Percentiles rank a stretch among this genome's conserved stretches.
These are phyloP conservation scores for Eleusine coracana DNA, from an alignment of 176 grass and related monocot genomes.

Conservation along the genomic window DNA sequence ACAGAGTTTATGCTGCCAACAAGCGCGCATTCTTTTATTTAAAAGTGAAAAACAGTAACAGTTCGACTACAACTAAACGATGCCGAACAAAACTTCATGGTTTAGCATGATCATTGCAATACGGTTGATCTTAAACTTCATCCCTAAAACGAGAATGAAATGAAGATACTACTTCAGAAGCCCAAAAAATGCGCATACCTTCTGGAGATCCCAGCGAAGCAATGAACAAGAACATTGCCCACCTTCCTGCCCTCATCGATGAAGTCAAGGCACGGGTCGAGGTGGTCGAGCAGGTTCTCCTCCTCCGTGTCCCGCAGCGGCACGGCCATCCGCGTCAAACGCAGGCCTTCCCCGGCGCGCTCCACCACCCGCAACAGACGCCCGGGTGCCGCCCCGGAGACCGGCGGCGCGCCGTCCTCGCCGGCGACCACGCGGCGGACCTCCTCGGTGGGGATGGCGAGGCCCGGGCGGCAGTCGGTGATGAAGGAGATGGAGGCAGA, in stretches of 20 bases:
- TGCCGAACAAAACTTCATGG: background rate
- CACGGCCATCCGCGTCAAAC: slow-evolving; percentile 80
- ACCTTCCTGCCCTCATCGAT: slow-evolving; percentile 65
- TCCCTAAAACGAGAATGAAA: background rate
- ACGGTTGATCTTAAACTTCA: background rate
- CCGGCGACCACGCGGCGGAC: slow-evolving; percentile 51
- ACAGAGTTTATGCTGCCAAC: background rate
- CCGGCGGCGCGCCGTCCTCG: slow-evolving; percentile 42
- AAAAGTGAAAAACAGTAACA: background rate
- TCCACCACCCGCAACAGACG: slow-evolving; percentile 63
- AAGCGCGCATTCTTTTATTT: background rate
- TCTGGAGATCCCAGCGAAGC: slow-evolving; percentile 86
- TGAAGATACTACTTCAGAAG: background rate
- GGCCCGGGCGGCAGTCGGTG: slow-evolving; percentile 53
- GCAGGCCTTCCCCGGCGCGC: slow-evolving; percentile 60
- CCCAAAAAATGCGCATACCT: too few relatives aligned
- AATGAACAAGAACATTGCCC: slow-evolving; percentile 77
- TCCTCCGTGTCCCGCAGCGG: slow-evolving; percentile 82
- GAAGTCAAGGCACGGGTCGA: slow-evolving; percentile 74
- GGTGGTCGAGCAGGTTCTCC: slow-evolving; percentile 81
- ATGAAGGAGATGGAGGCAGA: slow-evolving; percentile 77
- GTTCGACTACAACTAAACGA: background rate
- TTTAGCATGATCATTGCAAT: background rate
- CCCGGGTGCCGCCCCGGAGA: slow-evolving; percentile 37
- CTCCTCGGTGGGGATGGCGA: slow-evolving; percentile 55